Conservation (phyloP, 768 basidiomycete genomes). For the Pholiota molesta region DNA sequence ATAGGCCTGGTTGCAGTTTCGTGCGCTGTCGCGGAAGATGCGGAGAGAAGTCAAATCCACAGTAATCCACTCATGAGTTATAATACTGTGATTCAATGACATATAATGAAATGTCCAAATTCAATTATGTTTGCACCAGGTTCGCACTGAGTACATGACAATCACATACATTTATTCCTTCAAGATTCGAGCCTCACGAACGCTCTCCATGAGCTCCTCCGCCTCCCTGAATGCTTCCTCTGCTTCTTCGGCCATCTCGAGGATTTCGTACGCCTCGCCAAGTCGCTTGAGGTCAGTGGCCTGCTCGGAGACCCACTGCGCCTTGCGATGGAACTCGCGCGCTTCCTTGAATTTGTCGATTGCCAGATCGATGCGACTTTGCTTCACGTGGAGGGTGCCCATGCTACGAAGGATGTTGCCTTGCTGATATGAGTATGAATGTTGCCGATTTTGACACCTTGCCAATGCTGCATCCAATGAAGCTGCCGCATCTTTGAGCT, state of each 20-base stretch:
- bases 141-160: no score
- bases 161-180: no score
- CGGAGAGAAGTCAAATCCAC: no score
- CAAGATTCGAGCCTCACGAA: neutral
- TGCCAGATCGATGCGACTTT: neutral
- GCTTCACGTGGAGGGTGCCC: neutral
- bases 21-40: no score
- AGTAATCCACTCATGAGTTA: no score
- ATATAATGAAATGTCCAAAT: no score
- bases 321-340: neutral
- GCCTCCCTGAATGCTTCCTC: neutral
- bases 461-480: neutral
- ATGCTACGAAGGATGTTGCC: neutral
- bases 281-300: neutral
- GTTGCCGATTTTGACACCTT: no score
- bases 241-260: neutral
- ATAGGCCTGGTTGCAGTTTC: no score
- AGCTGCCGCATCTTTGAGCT: neutral
- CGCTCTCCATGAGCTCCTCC: neutral
- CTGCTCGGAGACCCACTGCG: neutral
- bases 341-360: neutral
- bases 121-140: no score
- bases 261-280: neutral
- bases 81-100: no score
- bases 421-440: neutral